Evolutionary conservation across 257 asterid genomes (phyloP).

Genomic region (Plantago ovata): DNA sequence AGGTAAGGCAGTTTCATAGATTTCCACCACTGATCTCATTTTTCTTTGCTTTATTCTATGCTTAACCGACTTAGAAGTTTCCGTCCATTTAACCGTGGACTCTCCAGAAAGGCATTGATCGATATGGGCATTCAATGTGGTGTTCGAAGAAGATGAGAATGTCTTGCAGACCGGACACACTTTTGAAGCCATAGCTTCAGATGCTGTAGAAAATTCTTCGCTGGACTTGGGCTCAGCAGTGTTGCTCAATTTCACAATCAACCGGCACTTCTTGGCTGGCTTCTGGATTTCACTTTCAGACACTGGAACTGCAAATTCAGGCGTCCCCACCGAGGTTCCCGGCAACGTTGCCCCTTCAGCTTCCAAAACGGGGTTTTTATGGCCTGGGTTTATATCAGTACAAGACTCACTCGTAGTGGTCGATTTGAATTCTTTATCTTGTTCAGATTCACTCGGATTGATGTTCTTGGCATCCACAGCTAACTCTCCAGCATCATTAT

Average conservation of each 20-base stretch:
- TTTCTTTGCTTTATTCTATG: constrained; percentile 73
- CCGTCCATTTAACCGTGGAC: constrained; percentile 39
- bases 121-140: constrained; percentile 94
- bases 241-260: constrained; percentile 45
- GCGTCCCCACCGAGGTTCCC: constrained; percentile 14
- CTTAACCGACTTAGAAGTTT: constrained; percentile 48
- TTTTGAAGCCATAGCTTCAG: constrained; percentile 82
- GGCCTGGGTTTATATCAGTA: constrained; percentile 42
- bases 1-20: constrained; percentile 56
- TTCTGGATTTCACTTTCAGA: constrained; percentile 30
- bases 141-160: constrained; percentile 88
- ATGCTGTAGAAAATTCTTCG: constrained; percentile 35
- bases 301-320: constrained; percentile 24
- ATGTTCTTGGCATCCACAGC: constrained; percentile 26
- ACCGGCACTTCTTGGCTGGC: constrained; percentile 54
- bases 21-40: constrained; percentile 65
- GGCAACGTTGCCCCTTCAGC: constrained; percentile 28
- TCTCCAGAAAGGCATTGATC: constrained; percentile 92
- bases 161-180: constrained; percentile 96
- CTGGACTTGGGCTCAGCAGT: constrained; percentile 32
- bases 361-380: constrained; percentile 29
- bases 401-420: constrained; percentile 36
- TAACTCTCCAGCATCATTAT: constrained; percentile 21
- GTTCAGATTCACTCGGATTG: constrained; percentile 35
- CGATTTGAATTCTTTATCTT: constrained; percentile 36